Conservation (phyloP, 2,329 filamentous ascomycete genomes). For the Epichloe elymi region DNA sequence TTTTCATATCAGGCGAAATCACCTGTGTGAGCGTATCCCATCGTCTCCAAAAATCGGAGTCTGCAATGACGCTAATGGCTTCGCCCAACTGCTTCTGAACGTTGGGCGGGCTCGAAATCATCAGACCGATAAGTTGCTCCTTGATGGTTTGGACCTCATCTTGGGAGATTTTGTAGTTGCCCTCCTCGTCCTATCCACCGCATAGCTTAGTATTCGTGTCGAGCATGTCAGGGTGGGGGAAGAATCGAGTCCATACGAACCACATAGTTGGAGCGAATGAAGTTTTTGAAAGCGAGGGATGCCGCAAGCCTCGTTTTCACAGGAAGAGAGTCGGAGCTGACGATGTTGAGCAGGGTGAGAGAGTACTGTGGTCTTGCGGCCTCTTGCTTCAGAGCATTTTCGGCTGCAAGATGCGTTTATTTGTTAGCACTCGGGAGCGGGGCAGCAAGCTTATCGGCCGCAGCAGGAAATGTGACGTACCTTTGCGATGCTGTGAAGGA, state of each 20-base stretch:
- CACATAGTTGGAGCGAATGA: conserved; percentile 87
- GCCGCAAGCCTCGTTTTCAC: conserved; percentile 72
- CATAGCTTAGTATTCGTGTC: conserved; percentile 8
- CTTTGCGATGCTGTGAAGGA: conserved; percentile 77
- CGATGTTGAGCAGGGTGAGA: conserved; percentile 76
- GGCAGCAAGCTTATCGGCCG: conserved; percentile 8
- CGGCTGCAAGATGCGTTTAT: conserved; percentile 45
- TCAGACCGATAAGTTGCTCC: conserved; percentile 84
- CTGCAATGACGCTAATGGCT: conserved; percentile 91
- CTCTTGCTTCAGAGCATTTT: conserved; percentile 64
- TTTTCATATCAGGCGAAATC: conserved; percentile 5
- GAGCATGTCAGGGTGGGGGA: conserved; percentile 2
- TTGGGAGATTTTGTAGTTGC: conserved; percentile 73
- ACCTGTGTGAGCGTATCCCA: conserved; percentile 94
- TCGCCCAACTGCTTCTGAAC: conserved; percentile 93
- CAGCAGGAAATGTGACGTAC: conserved; percentile 33
- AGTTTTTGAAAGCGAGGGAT: conserved; percentile 96
- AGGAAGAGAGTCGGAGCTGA: conserved; percentile 60
- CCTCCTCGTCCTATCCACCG: conserved; percentile 63
- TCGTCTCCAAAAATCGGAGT: conserved; percentile 91
- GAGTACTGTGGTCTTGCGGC: conserved; percentile 81
- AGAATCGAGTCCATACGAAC: conserved; percentile 30
- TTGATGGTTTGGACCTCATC: conserved; percentile 88
- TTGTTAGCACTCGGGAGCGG: conserved; percentile 22
- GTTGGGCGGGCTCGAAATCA: conserved; percentile 79